Percentiles rank a stretch among this genome's conserved stretches.
phyloP scores from a whole-genome alignment of 148 eudicot genomes.

The Rhododendron mucronatum region DNA sequence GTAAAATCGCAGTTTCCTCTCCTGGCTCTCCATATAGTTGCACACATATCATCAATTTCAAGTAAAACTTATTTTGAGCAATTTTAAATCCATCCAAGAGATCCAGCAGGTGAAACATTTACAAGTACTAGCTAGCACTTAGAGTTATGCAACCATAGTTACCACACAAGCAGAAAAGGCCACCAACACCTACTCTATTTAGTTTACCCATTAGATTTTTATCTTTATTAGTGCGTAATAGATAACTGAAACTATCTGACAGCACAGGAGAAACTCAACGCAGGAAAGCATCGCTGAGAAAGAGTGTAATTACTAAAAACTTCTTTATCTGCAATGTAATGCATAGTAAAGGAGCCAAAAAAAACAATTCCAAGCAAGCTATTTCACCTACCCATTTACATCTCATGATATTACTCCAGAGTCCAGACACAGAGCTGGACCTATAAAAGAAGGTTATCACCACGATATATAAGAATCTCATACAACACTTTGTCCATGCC shows the following conservation, averaged over 20 bases:
- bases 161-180: not conserved
- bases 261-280: not conserved
- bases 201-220: not conserved
- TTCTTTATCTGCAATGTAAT: not conserved
- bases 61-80: not conserved
- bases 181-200: not conserved
- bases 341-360: not conserved
- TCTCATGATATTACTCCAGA: not conserved
- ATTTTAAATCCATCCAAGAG: not conserved
- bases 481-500: not conserved
- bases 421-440: not conserved
- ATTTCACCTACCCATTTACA: not conserved
- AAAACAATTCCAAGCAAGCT: not conserved
- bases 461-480: not conserved
- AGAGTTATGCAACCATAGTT: not conserved
- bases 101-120: not conserved
- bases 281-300: not conserved
- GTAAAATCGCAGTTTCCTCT: not conserved
- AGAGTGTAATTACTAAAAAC: not conserved
- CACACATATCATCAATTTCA: not conserved
- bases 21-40: not conserved
- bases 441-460: not conserved
- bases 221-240: not conserved
- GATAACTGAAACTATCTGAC: not conserved
- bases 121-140: not conserved